A percentile compares a stretch with the other conserved stretches of the same genome.
Conservation (phyloP, 345 rosid species). For the Boechera stricta region DNA sequence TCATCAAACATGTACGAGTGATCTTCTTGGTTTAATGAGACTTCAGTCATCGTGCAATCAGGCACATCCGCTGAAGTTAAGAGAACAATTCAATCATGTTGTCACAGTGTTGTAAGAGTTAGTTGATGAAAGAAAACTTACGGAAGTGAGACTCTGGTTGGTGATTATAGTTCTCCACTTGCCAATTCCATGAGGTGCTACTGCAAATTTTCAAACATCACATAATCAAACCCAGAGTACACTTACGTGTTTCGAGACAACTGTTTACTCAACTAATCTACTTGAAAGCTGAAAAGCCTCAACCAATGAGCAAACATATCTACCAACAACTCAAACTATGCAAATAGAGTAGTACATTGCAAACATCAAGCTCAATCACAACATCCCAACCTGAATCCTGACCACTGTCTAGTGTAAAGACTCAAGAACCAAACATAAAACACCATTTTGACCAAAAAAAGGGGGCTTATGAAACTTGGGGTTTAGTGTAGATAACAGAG, state of each 20-base stretch:
- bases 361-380: slow-evolving; percentile 7
- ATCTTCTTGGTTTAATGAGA: slow-evolving; percentile 74
- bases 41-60: slow-evolving; percentile 55
- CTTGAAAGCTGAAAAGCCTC: background rate
- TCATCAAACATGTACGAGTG: slow-evolving; percentile 83
- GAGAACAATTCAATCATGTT: background rate
- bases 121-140: slow-evolving; percentile 19
- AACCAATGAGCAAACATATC: background rate
- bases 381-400: background rate
- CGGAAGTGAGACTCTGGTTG: slow-evolving; percentile 38
- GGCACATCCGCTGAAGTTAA: slow-evolving; percentile 36
- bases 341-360: slow-evolving; percentile 5
- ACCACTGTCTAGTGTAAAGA: background rate
- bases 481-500: too few relatives aligned
- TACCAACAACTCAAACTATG: slow-evolving; percentile 12
- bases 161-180: slow-evolving; percentile 22
- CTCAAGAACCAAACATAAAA: slow-evolving; percentile 5
- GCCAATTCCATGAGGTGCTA: slow-evolving; percentile 45
- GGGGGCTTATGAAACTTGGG: background rate
- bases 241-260: slow-evolving; percentile 1
- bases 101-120: background rate
- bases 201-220: slow-evolving; percentile 10
- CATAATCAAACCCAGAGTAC: slow-evolving; percentile 17
- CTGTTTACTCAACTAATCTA: background rate
- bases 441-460: background rate